Conservation (phyloP, 768 basidiomycete species). For the Kwoniella heveanensis region DNA sequence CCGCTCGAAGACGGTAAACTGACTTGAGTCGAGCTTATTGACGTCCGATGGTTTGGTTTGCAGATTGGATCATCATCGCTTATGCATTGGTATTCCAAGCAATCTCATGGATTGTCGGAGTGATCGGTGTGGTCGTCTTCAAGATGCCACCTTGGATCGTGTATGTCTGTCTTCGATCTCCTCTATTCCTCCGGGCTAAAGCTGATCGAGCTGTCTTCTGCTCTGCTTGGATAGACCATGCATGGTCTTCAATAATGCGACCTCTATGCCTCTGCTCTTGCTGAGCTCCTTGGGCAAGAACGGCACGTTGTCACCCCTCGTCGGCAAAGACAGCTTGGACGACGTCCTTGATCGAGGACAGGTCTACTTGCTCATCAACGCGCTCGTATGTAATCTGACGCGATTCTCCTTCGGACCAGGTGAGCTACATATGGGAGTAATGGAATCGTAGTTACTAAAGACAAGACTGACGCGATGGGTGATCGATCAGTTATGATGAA, state of each 20-base stretch:
- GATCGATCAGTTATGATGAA: constrained; percentile 31
- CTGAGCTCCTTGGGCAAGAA: constrained; percentile 46
- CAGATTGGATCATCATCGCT: constrained; percentile 52
- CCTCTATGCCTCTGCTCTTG: constrained; percentile 52
- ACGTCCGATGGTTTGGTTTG: neutral
- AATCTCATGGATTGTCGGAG: constrained; percentile 44
- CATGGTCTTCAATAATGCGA: constrained; percentile 56
- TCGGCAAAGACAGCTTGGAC: constrained; percentile 29
- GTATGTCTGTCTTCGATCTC: constrained; percentile 22
- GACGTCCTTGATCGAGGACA: constrained; percentile 40
- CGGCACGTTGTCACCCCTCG: constrained; percentile 47
- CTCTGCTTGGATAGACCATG: constrained; percentile 36
- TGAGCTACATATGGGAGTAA: constrained; percentile 18
- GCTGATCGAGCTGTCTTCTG: neutral
- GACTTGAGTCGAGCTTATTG: too few species aligned
- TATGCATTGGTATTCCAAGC: constrained; percentile 50
- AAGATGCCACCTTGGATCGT: constrained; percentile 47
- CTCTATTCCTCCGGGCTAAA: neutral
- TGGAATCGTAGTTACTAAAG: too few species aligned
- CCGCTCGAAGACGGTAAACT: too few species aligned
- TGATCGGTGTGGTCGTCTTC: constrained; percentile 29
- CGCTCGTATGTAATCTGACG: constrained; percentile 52
- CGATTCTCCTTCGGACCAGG: constrained; percentile 49
- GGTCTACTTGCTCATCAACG: constrained; percentile 54
- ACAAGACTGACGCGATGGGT: too few species aligned